Percentiles rank a stretch among this genome's conserved stretches.
phyloP scores from a whole-genome alignment of 192 early-diverging fungal genomes.

The Cladochytrium replicatum region DNA sequence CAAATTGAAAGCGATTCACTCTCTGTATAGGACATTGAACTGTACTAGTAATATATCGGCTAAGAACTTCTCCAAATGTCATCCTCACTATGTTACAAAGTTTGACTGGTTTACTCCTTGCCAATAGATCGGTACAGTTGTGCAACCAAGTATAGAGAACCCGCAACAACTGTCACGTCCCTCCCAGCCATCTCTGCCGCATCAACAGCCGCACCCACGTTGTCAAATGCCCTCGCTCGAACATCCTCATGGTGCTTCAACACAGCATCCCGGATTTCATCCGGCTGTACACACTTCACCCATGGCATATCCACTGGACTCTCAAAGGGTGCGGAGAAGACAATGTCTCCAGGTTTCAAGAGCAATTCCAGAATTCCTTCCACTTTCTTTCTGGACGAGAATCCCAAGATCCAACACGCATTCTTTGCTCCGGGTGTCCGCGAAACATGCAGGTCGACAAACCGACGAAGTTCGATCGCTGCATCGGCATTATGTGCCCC shows the following conservation, averaged over 20 bases:
- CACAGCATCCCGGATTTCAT: conserved; percentile 4
- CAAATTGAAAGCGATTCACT: too few species aligned
- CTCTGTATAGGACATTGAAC: too few species aligned
- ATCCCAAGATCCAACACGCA: conserved; percentile 70
- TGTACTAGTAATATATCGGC: too few species aligned
- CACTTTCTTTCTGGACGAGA: conserved; percentile 61
- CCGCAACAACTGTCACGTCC: conserved; percentile 62
- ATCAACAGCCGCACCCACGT: not conserved
- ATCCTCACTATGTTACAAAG: too few species aligned
- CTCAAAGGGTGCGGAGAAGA: conserved; percentile 63
- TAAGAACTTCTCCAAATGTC: too few species aligned
- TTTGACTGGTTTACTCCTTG: too few species aligned
- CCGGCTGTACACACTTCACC: conserved; percentile 48
- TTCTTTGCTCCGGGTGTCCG: conserved; percentile 1
- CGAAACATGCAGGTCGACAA: conserved; percentile 36
- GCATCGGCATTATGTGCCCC: conserved; percentile 86
- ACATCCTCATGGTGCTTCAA: conserved; percentile 26
- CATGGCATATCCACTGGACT: conserved; percentile 81
- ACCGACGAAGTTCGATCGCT: conserved; percentile 50
- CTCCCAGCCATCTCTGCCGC: conserved; percentile 11
- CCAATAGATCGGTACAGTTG: conserved; percentile 51
- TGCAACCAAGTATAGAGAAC: conserved; percentile 80
- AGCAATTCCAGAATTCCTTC: conserved; percentile 48
- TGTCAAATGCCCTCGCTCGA: not conserved
- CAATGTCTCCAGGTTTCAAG: conserved; percentile 43